Evolutionary conservation across 305 asterid genomes (phyloP), one percentile per base, ranked within the genome.

Genomic region (Fraxinus greggii): DNA sequence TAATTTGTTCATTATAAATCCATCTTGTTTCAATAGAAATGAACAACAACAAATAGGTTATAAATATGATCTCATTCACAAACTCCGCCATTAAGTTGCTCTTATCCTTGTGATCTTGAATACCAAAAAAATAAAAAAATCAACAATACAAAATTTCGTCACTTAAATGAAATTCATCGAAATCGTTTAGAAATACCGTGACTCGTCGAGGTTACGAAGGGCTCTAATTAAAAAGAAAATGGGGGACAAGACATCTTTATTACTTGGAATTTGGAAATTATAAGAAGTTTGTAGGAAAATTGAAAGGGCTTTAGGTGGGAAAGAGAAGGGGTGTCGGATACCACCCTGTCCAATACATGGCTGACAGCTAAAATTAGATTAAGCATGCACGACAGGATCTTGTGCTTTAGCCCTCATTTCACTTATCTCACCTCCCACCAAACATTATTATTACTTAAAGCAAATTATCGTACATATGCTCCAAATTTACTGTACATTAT

Each of bases 281-380:
- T 32, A 15, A 12, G 21, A 7, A 65, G 63, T 15, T 3, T n/a
- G 4, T 63, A 61, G 72, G n/a, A 59, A 40, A 82, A 40, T 21
- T 4, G 26, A n/a, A 56, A 29, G 67, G 70, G 10, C 48, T 0
- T 45, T 69, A 76, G 40, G 77, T 17, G 78, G 23, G 70, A 77
- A 42, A 54, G 31, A 73, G 76, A 33, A 76, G 33, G 45, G 40
- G 61, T n/a, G 79, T 88, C 91, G 89, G 90, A 82, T 63, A 85
- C 78, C 80, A 72, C 45, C 10, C 79, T 79, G 91, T 77, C 92
- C 90, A 86, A 33, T 51, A 48, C 76, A 80, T 83, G 48, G 77
- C 81, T 85, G 88, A 88, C 90, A 85, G 81, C 89, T 82, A 85
- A 38, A 28, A 31, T 35, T 23, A 77, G 9, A 0, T 1, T 24